Conservation (phyloP, 495 filamentous ascomycete species). For the Hapsidospora chrysogenum region DNA sequence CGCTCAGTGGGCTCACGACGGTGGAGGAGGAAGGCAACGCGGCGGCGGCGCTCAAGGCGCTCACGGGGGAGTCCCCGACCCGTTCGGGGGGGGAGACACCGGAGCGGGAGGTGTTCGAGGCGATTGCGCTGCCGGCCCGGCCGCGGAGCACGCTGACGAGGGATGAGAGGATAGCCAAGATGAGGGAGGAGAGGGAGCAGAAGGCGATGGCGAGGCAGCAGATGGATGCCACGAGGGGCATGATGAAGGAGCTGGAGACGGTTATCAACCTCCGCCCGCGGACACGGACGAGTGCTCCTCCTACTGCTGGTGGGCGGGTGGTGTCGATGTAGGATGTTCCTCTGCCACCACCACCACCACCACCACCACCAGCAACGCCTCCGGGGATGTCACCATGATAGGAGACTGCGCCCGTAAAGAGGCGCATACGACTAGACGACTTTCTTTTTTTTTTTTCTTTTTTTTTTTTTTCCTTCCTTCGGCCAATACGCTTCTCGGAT, state of each 20-base stretch:
- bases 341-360: neutral
- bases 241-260: conserved; percentile 83
- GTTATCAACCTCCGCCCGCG: conserved; percentile 62
- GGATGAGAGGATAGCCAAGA: conserved; percentile 76
- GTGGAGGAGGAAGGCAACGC: conserved; percentile 57
- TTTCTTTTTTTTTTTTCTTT: neutral
- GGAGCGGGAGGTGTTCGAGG: conserved; percentile 75
- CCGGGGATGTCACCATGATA: too few species aligned
- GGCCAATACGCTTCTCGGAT: neutral
- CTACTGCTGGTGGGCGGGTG: conserved; percentile 4
- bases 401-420: too few species aligned
- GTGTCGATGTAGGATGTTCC: conserved; percentile 14
- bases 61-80: conserved; percentile 48
- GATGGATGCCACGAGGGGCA: conserved; percentile 61
- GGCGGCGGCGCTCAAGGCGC: conserved; percentile 52
- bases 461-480: neutral
- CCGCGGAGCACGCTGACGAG: conserved; percentile 60
- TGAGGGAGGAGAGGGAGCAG: conserved; percentile 68
- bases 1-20: conserved; percentile 68
- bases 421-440: neutral
- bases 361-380: too few species aligned
- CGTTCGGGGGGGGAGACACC: conserved; percentile 6
- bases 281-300: conserved; percentile 17
- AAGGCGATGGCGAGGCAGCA: conserved; percentile 53
- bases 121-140: conserved; percentile 56